Evolutionary conservation across 805 yeast species (phyloP).

Genomic region (Isabelozyma pseudorhagii): DNA sequence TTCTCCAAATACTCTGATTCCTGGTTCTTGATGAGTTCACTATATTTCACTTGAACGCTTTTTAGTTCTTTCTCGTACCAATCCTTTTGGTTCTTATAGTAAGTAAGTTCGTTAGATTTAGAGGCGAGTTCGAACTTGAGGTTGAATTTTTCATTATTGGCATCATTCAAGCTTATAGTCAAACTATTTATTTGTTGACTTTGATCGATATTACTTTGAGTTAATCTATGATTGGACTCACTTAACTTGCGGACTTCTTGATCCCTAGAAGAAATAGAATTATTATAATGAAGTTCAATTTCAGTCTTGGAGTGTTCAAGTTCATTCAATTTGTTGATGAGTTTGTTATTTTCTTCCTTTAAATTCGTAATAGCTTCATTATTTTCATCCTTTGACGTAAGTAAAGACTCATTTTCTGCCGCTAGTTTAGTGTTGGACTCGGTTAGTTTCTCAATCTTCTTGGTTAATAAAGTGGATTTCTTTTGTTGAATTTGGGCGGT

Average conservation of each 20-base stretch:
- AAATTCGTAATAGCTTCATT: slow-evolving; percentile 10
- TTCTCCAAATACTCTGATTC: slow-evolving; percentile 32
- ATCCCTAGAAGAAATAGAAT: slow-evolving; percentile 12
- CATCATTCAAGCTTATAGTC: slow-evolving; percentile 33
- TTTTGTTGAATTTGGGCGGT: slow-evolving; percentile 20
- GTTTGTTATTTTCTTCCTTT: slow-evolving; percentile 8
- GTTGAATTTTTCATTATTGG: slow-evolving; percentile 33
- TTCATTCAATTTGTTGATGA: slow-evolving; percentile 13
- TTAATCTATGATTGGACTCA: slow-evolving; percentile 24
- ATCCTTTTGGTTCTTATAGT: slow-evolving; percentile 29
- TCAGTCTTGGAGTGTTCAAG: slow-evolving; percentile 11
- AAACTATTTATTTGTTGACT: slow-evolving; percentile 32
- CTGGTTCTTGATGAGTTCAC: slow-evolving; percentile 36
- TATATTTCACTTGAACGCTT: slow-evolving; percentile 30
- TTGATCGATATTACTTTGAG: slow-evolving; percentile 33
- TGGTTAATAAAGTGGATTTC: slow-evolving; percentile 16
- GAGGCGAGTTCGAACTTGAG: slow-evolving; percentile 34
- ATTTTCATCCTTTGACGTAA: slow-evolving; percentile 6
- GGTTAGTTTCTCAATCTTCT: slow-evolving; percentile 14
- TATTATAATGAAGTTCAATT: slow-evolving; percentile 7
- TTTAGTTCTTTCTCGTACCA: slow-evolving; percentile 42
- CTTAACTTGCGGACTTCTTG: slow-evolving; percentile 24
- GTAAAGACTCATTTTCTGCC: slow-evolving; percentile 12
- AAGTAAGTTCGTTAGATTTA: slow-evolving; percentile 28
- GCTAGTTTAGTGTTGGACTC: slow-evolving; percentile 19